A percentile compares a stretch with the other conserved stretches of the same genome.
These are phyloP conservation scores for Macadamia integrifolia DNA, from an alignment of 164 flowering plant genomes.

Conservation along the genomic window DNA sequence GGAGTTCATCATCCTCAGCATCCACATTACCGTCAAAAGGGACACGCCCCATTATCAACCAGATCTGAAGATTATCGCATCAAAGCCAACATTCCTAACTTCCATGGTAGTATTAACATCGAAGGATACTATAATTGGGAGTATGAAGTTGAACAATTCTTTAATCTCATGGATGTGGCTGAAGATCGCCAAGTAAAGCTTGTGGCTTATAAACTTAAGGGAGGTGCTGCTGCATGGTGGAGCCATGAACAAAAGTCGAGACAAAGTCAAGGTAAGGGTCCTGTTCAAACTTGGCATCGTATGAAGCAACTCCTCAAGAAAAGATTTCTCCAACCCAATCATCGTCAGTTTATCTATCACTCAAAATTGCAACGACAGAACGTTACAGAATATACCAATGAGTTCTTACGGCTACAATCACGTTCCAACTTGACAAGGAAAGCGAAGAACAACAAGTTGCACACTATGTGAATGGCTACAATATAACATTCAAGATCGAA, in stretches of 20 bases:
- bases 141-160: background rate
- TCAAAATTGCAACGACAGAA: background rate
- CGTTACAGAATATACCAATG: background rate
- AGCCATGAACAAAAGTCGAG: background rate
- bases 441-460: too few relatives aligned
- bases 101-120: constrained; percentile 2
- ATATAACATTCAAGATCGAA: too few relatives aligned
- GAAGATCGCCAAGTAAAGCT: background rate
- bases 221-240: background rate
- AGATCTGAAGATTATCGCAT: too few relatives aligned
- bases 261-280: background rate
- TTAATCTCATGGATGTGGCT: background rate
- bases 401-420: background rate
- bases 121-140: background rate
- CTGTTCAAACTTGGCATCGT: background rate
- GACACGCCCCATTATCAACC: too few relatives aligned
- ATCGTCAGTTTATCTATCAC: constrained; percentile 3
- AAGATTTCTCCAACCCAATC: constrained; percentile 7
- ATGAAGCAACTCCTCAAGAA: constrained; percentile 1
- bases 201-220: constrained; percentile 2
- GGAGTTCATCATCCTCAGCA: too few relatives aligned
- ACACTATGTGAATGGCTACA: too few relatives aligned
- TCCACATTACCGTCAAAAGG: too few relatives aligned
- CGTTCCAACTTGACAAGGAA: background rate
- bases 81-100: too few relatives aligned